These are phyloP conservation scores for Scopulariopsis brevicaulis DNA, from an alignment of 2,329 filamentous ascomycete species.

Conservation along the genomic window DNA sequence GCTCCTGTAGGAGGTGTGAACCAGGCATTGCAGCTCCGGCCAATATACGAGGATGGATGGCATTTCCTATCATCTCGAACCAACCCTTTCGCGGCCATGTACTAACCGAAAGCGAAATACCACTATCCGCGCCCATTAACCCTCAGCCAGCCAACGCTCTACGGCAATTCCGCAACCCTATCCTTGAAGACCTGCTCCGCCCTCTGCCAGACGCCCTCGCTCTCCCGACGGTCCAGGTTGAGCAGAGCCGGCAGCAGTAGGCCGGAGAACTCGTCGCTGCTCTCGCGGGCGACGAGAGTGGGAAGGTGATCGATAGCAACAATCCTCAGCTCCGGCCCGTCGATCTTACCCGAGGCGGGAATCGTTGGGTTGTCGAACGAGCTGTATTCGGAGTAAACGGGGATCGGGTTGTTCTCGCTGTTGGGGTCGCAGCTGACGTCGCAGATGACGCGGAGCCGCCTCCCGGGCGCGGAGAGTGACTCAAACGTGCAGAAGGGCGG, in stretches of 20 bases:
- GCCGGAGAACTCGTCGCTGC: constrained; percentile 72
- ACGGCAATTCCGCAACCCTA: constrained; percentile 64
- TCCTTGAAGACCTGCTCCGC: constrained; percentile 77
- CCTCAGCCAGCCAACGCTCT: neutral
- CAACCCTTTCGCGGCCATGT: neutral
- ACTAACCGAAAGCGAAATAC: neutral
- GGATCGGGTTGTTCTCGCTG: constrained; percentile 59
- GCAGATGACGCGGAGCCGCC: constrained; percentile 69
- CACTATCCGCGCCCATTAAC: neutral
- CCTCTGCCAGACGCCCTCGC: constrained; percentile 68
- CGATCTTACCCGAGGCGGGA: constrained; percentile 49
- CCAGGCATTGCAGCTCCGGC: neutral
- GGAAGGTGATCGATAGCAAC: constrained; percentile 86
- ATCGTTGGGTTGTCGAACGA: constrained; percentile 86
- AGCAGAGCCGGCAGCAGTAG: constrained; percentile 69
- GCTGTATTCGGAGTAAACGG: constrained; percentile 74
- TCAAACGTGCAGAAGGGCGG: constrained; percentile 70
- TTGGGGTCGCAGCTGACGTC: constrained; percentile 70
- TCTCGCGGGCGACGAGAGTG: constrained; percentile 73
- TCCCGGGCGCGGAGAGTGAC: constrained; percentile 49
- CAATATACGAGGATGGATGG: neutral
- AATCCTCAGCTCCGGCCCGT: constrained; percentile 55
- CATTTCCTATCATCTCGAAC: neutral
- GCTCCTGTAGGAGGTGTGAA: neutral
- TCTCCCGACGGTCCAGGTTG: constrained; percentile 63